Percentiles rank a stretch among this genome's conserved stretches.
phyloP scores from a whole-genome alignment of 2,329 filamentous ascomycete genomes.

The Aspergillus novoparasiticus region DNA sequence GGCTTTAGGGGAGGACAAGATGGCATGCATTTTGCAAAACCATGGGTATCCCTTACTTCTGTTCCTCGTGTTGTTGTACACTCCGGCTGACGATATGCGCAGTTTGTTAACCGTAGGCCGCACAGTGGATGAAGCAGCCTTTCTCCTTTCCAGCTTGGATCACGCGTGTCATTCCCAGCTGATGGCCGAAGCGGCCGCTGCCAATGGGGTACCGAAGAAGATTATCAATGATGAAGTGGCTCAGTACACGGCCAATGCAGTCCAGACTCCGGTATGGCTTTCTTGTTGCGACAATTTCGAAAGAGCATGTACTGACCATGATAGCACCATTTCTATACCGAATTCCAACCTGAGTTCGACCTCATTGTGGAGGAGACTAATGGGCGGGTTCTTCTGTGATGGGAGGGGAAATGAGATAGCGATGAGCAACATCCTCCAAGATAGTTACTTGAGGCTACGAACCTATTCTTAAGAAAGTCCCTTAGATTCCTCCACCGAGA shows the following conservation, averaged over 20 bases:
- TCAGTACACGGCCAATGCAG: conserved; percentile 37
- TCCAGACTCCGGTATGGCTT: conserved; percentile 38
- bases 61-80: not conserved
- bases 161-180: conserved; percentile 46
- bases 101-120: conserved; percentile 44
- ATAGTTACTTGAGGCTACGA: not conserved
- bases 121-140: conserved; percentile 45
- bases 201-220: conserved; percentile 40
- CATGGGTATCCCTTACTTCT: conserved; percentile 34
- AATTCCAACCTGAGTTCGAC: conserved; percentile 44
- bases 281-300: not conserved
- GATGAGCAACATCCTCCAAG: not conserved
- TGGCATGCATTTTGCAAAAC: conserved; percentile 46
- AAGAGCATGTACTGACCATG: conserved; percentile 13
- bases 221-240: conserved; percentile 38
- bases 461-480: not conserved
- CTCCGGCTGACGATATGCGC: conserved; percentile 11
- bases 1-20: conserved; percentile 43
- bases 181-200: conserved; percentile 44
- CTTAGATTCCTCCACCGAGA: not conserved
- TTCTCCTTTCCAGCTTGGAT: conserved; percentile 44
- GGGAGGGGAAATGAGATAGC: not conserved
- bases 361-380: conserved; percentile 42
- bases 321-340: conserved; percentile 43
- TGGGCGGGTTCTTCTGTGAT: conserved; percentile 32